Base-by-base conservation (phyloP, 441 rosid genomes). In the Theobroma grandiflorum region DNA sequence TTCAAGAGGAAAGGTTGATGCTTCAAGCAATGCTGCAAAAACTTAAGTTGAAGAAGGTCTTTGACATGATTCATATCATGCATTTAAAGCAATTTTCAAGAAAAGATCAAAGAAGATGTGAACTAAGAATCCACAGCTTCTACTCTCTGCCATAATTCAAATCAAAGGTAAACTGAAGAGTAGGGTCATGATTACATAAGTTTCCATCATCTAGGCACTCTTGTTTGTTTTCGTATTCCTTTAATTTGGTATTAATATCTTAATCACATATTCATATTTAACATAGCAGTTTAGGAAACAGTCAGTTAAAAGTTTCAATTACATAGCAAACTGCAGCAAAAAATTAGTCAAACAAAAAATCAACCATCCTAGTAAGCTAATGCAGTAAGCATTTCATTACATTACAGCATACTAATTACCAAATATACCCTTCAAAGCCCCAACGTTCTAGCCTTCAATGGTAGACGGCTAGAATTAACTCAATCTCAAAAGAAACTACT, bases 101-200 rank as follows among this genome's bases (percentile, higher is more conserved):
- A 16, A 16, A 50, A 10, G 45, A 71, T 3, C 22, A 50, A 35
- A 71, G 61, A 16, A 50, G 42, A 33, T 33, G 22, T 15, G 9
- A 71, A 33, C 74, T 6, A 26, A 14, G 38, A 69, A 69, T n/a
- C 15, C 11, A 18, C 38, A 15, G 42, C 22, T 70, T 31, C 26
- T 31, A 33, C 37, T 35, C 43, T 71, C 43, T 70, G 20, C 59
- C 59, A 16, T 49, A 45, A 50, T 50, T 33, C 15, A 50, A 50
- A 52, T 71, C 75, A 71, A 33, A 50, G 18, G 61, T 35, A 71
- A 71, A 71, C 26, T 47, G 73, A 43, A 55, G 22, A 26, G 6
- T 26, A 42, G 53, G 57, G 47, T 47, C 74, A 70, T 15, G 74
- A 47, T 70, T 15, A 14, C 22, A 45, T 45, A 66, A 66, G 11